Percentiles rank a stretch among this genome's conserved stretches.
Conservation (phyloP, 257 asterid species). For the Apocynum venetum region DNA sequence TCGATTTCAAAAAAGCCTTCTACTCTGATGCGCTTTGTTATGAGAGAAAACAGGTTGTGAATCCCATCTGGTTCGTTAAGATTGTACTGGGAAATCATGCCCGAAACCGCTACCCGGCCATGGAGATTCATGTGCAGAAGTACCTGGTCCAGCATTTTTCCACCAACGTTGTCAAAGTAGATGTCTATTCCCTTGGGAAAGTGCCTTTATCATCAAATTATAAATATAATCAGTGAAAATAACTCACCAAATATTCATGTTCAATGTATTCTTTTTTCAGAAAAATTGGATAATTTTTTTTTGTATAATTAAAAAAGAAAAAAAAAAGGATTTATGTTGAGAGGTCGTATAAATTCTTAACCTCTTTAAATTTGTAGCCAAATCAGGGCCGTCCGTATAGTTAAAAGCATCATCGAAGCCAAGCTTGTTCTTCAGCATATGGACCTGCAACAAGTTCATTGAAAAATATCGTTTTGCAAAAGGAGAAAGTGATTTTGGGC, state of each 20-base stretch:
- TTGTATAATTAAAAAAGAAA: too few relatives aligned
- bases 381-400: constrained; percentile 14
- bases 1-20: constrained; percentile 18
- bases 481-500: too few relatives aligned
- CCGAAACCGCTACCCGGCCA: constrained; percentile 18
- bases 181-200: constrained; percentile 5
- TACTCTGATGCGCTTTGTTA: constrained; percentile 9
- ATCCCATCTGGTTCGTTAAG: constrained; percentile 3
- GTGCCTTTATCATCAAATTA: neutral
- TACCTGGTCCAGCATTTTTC: constrained; percentile 17
- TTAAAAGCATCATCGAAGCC: constrained; percentile 21
- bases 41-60: constrained; percentile 1
- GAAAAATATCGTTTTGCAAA: too few relatives aligned
- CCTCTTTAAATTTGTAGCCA: constrained; percentile 18
- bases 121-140: constrained; percentile 19
- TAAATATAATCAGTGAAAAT: neutral
- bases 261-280: too few relatives aligned
- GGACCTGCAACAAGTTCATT: neutral
- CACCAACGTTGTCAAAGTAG: constrained; percentile 6
- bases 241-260: neutral
- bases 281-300: too few relatives aligned
- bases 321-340: too few relatives aligned
- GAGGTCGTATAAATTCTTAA: neutral
- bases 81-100: constrained; percentile 24
- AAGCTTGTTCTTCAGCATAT: neutral